Evolutionary conservation across 352 stramenopile species (phyloP).

Genomic region (Pythium inflatum): DNA sequence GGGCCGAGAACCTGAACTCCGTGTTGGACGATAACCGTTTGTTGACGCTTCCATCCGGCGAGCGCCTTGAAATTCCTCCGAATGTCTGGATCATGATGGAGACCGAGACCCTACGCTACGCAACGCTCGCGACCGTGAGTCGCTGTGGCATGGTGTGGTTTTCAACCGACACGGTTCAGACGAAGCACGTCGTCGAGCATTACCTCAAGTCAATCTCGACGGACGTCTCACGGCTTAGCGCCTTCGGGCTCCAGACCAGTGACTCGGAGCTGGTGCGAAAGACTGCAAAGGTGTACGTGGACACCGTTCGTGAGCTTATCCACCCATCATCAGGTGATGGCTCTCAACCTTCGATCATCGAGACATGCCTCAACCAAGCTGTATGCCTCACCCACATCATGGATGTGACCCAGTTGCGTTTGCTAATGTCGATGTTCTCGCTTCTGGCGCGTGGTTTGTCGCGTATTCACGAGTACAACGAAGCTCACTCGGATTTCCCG

Average conservation of each 20-base stretch:
- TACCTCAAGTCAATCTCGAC: conserved; percentile 77
- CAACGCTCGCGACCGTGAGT: conserved; percentile 99
- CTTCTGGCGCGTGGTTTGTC: conserved; percentile 94
- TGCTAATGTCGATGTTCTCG: conserved; percentile 97
- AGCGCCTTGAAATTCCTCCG: conserved; percentile 96
- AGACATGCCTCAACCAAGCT: conserved; percentile 93
- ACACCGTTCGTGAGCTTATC: conserved; percentile 63
- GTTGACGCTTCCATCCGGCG: conserved; percentile 98
- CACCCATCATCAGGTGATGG: conserved; percentile 40
- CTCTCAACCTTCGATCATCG: conserved; percentile 79
- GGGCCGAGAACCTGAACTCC: conserved; percentile 99
- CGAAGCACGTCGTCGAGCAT: conserved; percentile 90
- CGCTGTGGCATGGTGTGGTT: conserved; percentile 99
- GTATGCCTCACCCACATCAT: conserved; percentile 95
- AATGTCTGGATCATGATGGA: conserved; percentile 99
- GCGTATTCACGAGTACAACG: conserved; percentile 98
- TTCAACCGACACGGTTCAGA: conserved; percentile 95
- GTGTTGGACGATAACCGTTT: conserved; percentile 99
- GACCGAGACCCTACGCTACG: conserved; percentile 98
- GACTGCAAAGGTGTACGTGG: conserved; percentile 70
- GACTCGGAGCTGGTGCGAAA: conserved; percentile 70
- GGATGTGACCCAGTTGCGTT: conserved; percentile 92
- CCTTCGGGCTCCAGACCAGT: conserved; percentile 68
- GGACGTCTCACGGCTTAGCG: conserved; percentile 61
- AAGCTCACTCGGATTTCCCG: conserved; percentile 98